Conservation (phyloP, 2,329 filamentous ascomycete species). For the Drechslera avenae region DNA sequence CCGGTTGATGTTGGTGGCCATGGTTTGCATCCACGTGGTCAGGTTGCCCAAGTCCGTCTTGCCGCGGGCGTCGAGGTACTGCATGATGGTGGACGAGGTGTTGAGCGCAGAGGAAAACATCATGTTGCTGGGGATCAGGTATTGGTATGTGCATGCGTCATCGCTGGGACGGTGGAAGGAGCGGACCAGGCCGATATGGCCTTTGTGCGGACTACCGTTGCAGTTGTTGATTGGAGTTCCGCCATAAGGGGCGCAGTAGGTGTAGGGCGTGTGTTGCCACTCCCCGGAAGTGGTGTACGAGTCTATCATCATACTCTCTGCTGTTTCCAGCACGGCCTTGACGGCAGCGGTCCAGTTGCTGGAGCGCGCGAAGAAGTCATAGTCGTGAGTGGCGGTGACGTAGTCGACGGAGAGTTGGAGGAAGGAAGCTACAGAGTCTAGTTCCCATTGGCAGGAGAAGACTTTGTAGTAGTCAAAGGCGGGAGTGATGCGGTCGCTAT, state of each 20-base stretch:
- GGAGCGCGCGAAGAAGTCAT: conserved; percentile 51
- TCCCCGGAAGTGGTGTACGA: conserved; percentile 53
- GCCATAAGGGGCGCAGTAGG: conserved; percentile 51
- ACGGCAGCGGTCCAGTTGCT: conserved; percentile 55
- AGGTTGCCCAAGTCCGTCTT: conserved; percentile 55
- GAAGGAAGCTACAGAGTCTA: conserved; percentile 58
- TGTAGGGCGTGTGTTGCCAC: conserved; percentile 53
- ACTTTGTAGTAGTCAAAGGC: conserved; percentile 52
- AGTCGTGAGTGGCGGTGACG: conserved; percentile 53
- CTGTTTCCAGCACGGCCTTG: conserved; percentile 49
- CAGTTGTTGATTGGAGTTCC: conserved; percentile 59
- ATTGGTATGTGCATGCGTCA: conserved; percentile 57
- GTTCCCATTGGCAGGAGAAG: conserved; percentile 60
- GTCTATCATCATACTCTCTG: conserved; percentile 54
- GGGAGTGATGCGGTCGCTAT: conserved; percentile 52
- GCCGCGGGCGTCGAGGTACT: conserved; percentile 45
- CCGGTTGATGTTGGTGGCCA: conserved; percentile 54
- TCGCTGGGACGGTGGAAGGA: conserved; percentile 57
- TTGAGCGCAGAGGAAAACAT: conserved; percentile 72
- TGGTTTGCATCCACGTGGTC: conserved; percentile 60
- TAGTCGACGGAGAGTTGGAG: conserved; percentile 56
- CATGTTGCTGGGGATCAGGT: conserved; percentile 64
- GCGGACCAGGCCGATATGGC: conserved; percentile 55
- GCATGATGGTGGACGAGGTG: conserved; percentile 58
- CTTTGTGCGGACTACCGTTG: conserved; percentile 56